Evolutionary conservation across 306 rosid genomes (phyloP).

Genomic region (Macrotyloma uniflorum): DNA sequence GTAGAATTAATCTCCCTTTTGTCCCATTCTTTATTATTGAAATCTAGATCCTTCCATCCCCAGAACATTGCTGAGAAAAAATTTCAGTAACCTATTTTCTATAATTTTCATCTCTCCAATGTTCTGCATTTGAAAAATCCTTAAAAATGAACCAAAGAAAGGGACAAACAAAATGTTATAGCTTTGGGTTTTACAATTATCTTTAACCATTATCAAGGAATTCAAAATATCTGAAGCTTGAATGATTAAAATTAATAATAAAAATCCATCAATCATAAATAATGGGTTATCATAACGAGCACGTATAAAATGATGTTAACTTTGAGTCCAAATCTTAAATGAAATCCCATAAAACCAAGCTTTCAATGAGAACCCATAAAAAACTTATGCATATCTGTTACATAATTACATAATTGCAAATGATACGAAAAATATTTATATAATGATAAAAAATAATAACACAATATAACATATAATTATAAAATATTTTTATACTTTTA

Average conservation of each 20-base stretch:
- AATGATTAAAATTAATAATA: not conserved
- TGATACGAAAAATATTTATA: not conserved
- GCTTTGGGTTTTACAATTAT: not conserved
- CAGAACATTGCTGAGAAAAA: not conserved
- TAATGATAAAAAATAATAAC: not conserved
- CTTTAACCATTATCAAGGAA: not conserved
- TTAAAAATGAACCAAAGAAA: not conserved
- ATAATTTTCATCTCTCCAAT: constrained; percentile 3
- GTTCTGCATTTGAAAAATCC: not conserved
- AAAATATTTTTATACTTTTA: not conserved
- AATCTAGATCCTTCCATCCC: not conserved
- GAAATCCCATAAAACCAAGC: not conserved
- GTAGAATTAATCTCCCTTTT: not conserved
- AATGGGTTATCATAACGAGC: not conserved
- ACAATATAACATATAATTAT: not conserved
- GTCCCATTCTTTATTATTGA: constrained; percentile 14
- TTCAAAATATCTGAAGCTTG: not conserved
- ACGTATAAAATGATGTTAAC: not conserved
- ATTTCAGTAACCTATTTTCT: not conserved
- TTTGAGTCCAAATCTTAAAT: not conserved
- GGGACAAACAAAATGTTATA: not conserved
- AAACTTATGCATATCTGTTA: not conserved
- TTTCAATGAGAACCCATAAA: not conserved
- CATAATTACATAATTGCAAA: not conserved
- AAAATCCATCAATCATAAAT: not conserved